A percentile compares a stretch with the other conserved stretches of the same genome.
Evolutionary conservation across 2,329 filamentous ascomycete species (phyloP).

Genomic region (Orbilia javanica): DNA sequence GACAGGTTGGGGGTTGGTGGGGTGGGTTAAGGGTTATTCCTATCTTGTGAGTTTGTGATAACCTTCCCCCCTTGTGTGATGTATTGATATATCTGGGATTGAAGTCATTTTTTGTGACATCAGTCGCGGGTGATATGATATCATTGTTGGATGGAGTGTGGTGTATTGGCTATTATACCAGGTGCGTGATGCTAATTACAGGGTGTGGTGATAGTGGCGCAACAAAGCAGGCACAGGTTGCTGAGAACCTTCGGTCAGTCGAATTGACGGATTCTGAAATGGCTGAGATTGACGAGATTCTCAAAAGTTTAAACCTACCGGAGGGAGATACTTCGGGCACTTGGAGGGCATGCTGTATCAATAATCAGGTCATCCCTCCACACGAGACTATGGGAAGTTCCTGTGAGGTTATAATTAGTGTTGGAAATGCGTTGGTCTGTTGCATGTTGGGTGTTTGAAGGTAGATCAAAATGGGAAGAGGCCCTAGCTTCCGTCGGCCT

Average conservation of each 20-base stretch:
- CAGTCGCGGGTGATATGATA: not conserved
- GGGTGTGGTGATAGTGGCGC: conserved; percentile 33
- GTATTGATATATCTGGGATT: not conserved
- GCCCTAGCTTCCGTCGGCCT: no score
- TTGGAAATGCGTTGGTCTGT: not conserved
- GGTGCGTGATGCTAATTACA: not conserved
- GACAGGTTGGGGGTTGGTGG: conserved; percentile 66
- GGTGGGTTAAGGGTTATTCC: conserved; percentile 73
- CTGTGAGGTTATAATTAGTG: not conserved
- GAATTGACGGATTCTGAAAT: conserved; percentile 70
- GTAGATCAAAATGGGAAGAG: not conserved
- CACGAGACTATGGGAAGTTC: conserved; percentile 2
- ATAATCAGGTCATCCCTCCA: not conserved
- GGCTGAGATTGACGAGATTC: conserved; percentile 68
- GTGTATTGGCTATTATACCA: no score
- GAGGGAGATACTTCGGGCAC: conserved; percentile 30
- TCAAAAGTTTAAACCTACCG: conserved; percentile 66
- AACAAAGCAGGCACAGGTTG: conserved; percentile 67
- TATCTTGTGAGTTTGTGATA: conserved; percentile 75
- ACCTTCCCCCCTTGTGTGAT: conserved; percentile 58
- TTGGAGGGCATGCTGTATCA: conserved; percentile 25
- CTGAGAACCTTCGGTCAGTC: conserved; percentile 72
- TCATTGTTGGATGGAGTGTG: not conserved
- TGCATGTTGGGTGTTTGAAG: not conserved
- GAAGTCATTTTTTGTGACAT: not conserved